Evolutionary conservation across 2,329 filamentous ascomycete species (phyloP).

Genomic region (Ophiostoma ulmi): DNA sequence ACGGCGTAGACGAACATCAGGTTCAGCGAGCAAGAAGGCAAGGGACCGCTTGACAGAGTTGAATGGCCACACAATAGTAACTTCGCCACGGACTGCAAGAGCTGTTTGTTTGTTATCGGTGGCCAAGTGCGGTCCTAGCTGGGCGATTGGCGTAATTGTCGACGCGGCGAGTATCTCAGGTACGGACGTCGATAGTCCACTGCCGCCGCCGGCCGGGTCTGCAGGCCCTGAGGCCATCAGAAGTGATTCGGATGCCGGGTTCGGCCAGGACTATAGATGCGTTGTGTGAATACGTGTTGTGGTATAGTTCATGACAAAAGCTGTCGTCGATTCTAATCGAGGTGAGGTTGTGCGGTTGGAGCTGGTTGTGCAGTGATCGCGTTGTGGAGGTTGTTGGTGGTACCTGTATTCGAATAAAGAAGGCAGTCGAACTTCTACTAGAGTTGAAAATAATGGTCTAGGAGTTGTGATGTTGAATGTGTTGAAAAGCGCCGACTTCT

Average conservation of each 20-base stretch:
- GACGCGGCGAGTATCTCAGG: constrained; percentile 26
- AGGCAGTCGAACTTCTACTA: background rate
- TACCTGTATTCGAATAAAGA: background rate
- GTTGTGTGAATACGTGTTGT: background rate
- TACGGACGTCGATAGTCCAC: background rate
- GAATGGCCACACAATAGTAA: constrained; percentile 89
- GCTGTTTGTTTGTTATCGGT: constrained; percentile 33
- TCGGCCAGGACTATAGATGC: background rate
- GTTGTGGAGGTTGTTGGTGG: background rate
- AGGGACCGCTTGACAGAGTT: constrained; percentile 69
- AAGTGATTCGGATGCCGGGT: background rate
- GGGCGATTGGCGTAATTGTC: constrained; percentile 44
- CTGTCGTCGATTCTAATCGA: background rate
- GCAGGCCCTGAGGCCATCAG: constrained; percentile 3
- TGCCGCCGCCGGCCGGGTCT: background rate
- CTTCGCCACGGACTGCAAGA: constrained; percentile 59
- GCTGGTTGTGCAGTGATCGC: background rate
- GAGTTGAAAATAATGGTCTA: background rate
- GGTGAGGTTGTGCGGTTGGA: background rate
- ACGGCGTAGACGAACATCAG: constrained; percentile 73
- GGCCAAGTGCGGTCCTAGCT: constrained; percentile 47
- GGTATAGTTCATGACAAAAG: background rate
- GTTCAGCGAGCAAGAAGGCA: constrained; percentile 76
- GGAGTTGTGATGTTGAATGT: background rate
- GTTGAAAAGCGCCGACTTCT: background rate